phyloP scores from a whole-genome alignment of 192 early-diverging fungal genomes.

The Obelidium mucronatum region DNA sequence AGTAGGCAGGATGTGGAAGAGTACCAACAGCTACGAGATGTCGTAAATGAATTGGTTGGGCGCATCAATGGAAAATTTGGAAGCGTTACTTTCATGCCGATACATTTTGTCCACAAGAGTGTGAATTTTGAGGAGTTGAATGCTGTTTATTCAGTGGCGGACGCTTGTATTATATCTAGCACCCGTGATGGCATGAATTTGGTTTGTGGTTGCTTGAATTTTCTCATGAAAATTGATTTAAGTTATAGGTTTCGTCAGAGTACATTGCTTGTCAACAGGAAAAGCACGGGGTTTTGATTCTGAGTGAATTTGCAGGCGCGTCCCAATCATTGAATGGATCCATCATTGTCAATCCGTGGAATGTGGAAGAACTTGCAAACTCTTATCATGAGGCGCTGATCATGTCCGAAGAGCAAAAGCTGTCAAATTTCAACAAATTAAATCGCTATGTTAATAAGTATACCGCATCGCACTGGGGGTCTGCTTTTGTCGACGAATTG shows the following conservation, averaged over 20 bases:
- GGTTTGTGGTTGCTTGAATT: conserved; percentile 43
- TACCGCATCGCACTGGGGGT: conserved; percentile 98
- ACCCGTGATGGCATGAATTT: conserved; percentile 99
- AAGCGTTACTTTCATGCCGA: conserved; percentile 97
- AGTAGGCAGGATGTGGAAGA: conserved; percentile 99
- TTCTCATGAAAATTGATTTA: not conserved
- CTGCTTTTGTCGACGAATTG: conserved; percentile 91
- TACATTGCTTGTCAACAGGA: conserved; percentile 92
- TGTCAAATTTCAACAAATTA: conserved; percentile 88
- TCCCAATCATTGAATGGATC: conserved; percentile 98
- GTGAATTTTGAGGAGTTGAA: conserved; percentile 95
- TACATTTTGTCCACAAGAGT: conserved; percentile 98
- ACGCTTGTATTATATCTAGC: conserved; percentile 96
- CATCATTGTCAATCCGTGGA: conserved; percentile 99
- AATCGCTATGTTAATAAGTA: conserved; percentile 94
- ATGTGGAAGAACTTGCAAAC: conserved; percentile 91
- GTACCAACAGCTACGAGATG: conserved; percentile 91
- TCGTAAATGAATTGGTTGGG: conserved; percentile 98
- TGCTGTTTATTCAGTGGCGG: conserved; percentile 92
- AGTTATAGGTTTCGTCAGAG: conserved; percentile 59
- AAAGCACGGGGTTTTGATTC: conserved; percentile 93
- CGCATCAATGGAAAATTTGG: conserved; percentile 96
- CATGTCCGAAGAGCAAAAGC: conserved; percentile 83
- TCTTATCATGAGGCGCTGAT: conserved; percentile 91
- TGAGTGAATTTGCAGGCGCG: conserved; percentile 98